These are phyloP conservation scores for Phaeophleospora eucalypticola DNA, from an alignment of 2,329 filamentous ascomycete species.

Conservation along the genomic window DNA sequence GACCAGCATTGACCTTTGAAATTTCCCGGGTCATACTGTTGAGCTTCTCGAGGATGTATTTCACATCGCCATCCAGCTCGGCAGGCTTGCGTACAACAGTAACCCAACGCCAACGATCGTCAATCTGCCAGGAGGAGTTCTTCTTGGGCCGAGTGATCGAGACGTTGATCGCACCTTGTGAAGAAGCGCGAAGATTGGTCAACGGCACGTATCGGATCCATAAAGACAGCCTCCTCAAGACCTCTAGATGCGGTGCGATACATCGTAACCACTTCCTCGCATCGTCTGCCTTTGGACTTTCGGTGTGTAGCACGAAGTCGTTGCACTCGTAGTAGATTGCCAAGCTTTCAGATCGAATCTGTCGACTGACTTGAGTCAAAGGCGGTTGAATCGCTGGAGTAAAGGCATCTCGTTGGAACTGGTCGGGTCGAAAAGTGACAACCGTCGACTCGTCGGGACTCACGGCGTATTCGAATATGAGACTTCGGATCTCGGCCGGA, in stretches of 20 bases:
- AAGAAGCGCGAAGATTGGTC: conserved; percentile 9
- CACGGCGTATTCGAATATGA: conserved; percentile 27
- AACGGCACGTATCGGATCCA: conserved; percentile 28
- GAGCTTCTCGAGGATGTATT: conserved; percentile 21
- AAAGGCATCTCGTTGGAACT: conserved; percentile 28
- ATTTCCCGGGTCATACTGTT: conserved; percentile 7
- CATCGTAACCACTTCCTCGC: conserved; percentile 24
- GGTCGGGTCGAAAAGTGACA: conserved; percentile 30
- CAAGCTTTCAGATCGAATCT: conserved; percentile 27
- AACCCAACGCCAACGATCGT: conserved; percentile 28
- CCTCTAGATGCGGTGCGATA: conserved; percentile 18
- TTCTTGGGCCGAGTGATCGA: conserved; percentile 15
- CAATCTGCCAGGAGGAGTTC: conserved; percentile 18
- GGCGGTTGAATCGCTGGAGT: conserved; percentile 25
- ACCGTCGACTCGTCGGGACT: conserved; percentile 17
- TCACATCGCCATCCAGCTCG: conserved; percentile 20
- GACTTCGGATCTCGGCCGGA: conserved; percentile 25
- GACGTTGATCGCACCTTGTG: conserved; percentile 23
- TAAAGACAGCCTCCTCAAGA: conserved; percentile 20
- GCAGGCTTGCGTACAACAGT: conserved; percentile 26
- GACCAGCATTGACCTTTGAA: conserved; percentile 10
- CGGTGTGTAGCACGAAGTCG: conserved; percentile 30
- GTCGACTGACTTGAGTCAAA: conserved; percentile 25
- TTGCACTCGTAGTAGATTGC: conserved; percentile 30
- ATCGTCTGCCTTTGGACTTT: conserved; percentile 26